Conservation (phyloP, 768 basidiomycete species). For the Leccinum incarnatum region DNA sequence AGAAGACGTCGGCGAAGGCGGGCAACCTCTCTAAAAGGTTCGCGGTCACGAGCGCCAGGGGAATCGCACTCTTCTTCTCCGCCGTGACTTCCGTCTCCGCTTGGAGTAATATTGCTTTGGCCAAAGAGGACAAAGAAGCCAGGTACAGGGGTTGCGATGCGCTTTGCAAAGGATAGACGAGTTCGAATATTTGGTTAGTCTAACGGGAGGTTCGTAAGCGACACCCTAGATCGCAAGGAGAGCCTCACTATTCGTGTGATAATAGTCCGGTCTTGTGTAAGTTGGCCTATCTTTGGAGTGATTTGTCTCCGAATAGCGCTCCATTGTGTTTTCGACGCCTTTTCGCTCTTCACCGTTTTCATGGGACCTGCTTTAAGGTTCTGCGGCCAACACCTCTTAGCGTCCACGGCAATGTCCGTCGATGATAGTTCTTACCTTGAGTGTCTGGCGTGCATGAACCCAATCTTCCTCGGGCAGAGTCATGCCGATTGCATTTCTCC, state of each 20-base stretch:
- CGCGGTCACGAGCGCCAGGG: conserved; percentile 70
- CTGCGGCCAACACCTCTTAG: conserved; percentile 35
- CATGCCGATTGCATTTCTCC: conserved; percentile 47
- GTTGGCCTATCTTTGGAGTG: conserved; percentile 82
- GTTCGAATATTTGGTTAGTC: conserved; percentile 43
- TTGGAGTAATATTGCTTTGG: conserved; percentile 86
- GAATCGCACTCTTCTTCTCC: conserved; percentile 79
- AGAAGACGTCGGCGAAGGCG: conserved; percentile 72
- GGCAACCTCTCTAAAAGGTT: conserved; percentile 61
- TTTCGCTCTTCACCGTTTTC: conserved; percentile 59
- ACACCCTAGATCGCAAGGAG: conserved; percentile 6
- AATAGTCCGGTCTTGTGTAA: conserved; percentile 65
- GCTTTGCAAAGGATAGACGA: conserved; percentile 34
- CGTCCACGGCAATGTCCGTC: conserved; percentile 19
- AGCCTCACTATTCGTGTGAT: conserved; percentile 64
- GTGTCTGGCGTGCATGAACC: conserved; percentile 48
- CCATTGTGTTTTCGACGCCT: conserved; percentile 57
- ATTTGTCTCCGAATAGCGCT: conserved; percentile 70
- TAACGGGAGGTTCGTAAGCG: conserved; percentile 20
- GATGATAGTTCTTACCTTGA: conserved; percentile 44
- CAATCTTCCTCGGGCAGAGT: conserved; percentile 63
- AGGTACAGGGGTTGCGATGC: conserved; percentile 50
- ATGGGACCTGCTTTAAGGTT: conserved; percentile 63
- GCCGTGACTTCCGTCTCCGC: conserved; percentile 93
- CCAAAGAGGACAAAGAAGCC: conserved; percentile 81